These are phyloP conservation scores for Neurospora sp. DNA, from an alignment of 2,329 filamentous ascomycete genomes.

Conservation along the genomic window DNA sequence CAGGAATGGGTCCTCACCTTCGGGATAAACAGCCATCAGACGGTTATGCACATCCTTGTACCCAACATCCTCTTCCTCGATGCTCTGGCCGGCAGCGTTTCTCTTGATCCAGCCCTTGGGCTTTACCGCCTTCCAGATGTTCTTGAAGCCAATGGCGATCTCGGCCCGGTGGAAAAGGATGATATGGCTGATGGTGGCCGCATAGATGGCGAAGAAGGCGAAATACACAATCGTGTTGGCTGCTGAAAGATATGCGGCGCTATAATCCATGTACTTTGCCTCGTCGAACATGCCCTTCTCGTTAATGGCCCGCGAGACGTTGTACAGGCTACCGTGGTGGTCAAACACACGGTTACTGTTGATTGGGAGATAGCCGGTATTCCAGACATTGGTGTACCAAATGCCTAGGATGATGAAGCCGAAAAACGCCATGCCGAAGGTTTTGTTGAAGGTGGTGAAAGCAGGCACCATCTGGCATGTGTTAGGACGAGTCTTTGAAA, in stretches of 20 bases:
- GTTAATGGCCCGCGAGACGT: slow-evolving; percentile 22
- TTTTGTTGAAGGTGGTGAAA: slow-evolving; percentile 17
- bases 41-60: slow-evolving; percentile 32
- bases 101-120: not conserved
- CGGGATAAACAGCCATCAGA: slow-evolving; percentile 36
- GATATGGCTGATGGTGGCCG: slow-evolving; percentile 29
- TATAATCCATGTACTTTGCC: slow-evolving; percentile 30
- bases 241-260: slow-evolving; percentile 31
- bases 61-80: slow-evolving; percentile 7
- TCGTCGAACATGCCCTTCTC: slow-evolving; percentile 24
- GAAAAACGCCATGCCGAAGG: slow-evolving; percentile 15
- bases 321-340: slow-evolving; percentile 28
- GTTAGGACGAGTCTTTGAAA: not conserved
- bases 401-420: slow-evolving; percentile 16
- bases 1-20: slow-evolving; percentile 18
- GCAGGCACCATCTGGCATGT: slow-evolving; percentile 12
- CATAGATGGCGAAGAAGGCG: slow-evolving; percentile 32
- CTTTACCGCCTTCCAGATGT: slow-evolving; percentile 23
- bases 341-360: slow-evolving; percentile 31
- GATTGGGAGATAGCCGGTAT: slow-evolving; percentile 29
- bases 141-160: slow-evolving; percentile 27
- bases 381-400: slow-evolving; percentile 21
- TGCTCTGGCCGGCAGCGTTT: not conserved
- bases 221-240: slow-evolving; percentile 26
- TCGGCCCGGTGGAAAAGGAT: slow-evolving; percentile 30